Evolutionary conservation across 805 yeast genomes (phyloP).

Genomic region (Starmera amethionina): DNA sequence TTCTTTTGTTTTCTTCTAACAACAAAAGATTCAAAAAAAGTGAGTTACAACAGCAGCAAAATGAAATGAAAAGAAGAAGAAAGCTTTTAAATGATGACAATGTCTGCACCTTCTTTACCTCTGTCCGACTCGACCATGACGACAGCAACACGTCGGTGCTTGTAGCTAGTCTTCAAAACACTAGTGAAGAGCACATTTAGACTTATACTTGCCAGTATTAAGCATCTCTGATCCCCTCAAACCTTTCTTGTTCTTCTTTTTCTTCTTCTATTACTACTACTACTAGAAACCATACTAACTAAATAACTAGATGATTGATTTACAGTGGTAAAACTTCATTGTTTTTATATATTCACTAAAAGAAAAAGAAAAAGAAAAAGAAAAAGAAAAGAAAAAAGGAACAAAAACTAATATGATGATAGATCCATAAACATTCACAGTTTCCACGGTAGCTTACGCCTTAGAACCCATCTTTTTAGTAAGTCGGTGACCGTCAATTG

Average conservation of each 20-base stretch:
- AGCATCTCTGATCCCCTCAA: constrained; percentile 57
- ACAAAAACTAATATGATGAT: constrained; percentile 50
- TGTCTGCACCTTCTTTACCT: constrained; percentile 71
- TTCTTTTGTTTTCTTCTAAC: neutral
- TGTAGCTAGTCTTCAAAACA: constrained; percentile 8
- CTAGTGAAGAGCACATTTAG: constrained; percentile 21
- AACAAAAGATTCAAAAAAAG: neutral
- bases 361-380: neutral
- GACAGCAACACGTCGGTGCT: constrained; percentile 42
- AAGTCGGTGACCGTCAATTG: constrained; percentile 77
- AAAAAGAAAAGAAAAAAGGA: neutral
- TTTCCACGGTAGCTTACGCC: constrained; percentile 88
- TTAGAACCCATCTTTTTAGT: constrained; percentile 69
- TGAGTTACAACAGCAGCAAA: neutral
- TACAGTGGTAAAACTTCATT: too few relatives aligned
- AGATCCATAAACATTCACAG: constrained; percentile 82
- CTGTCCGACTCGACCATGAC: constrained; percentile 90
- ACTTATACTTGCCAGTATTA: constrained; percentile 86
- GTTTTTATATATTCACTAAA: neutral
- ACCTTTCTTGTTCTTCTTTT: constrained; percentile 4
- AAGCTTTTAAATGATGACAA: constrained; percentile 28
- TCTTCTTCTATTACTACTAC: neutral
- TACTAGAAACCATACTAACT: too few relatives aligned
- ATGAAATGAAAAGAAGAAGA: too few relatives aligned
- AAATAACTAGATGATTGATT: too few relatives aligned